Conservation (phyloP, 306 rosid genomes). For the Cicer yamashitae region DNA sequence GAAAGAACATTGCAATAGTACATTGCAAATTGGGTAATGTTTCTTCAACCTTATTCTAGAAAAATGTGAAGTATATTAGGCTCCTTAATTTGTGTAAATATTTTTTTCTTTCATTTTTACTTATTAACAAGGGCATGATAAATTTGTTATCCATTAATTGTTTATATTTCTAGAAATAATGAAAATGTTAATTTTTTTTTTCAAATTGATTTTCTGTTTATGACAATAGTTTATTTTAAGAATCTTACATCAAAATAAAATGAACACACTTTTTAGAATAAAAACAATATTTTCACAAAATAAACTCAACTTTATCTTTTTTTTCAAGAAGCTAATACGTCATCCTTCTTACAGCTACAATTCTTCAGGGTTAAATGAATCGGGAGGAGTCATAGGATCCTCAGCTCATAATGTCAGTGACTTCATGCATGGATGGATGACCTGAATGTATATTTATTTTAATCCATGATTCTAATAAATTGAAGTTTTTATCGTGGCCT, state of each 20-base stretch:
- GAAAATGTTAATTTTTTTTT: too few relatives aligned
- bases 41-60: not conserved
- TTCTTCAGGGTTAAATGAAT: conserved; percentile 46
- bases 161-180: too few relatives aligned
- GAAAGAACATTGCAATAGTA: conserved; percentile 48
- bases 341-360: conserved; percentile 40
- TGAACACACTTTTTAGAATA: too few relatives aligned
- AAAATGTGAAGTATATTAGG: not conserved
- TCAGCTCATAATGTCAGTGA: conserved; percentile 45
- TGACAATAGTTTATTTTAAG: too few relatives aligned
- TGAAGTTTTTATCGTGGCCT: conserved; percentile 39
- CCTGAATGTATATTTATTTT: conserved; percentile 36
- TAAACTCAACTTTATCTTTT: too few relatives aligned
- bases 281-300: too few relatives aligned
- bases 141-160: too few relatives aligned
- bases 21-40: conserved; percentile 63
- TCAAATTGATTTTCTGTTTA: too few relatives aligned
- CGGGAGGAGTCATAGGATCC: conserved; percentile 49
- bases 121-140: too few relatives aligned
- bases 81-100: not conserved
- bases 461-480: conserved; percentile 1
- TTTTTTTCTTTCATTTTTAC: too few relatives aligned
- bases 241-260: too few relatives aligned
- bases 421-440: conserved; percentile 57
- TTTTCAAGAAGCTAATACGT: conserved; percentile 9